Base-by-base conservation (phyloP, 106 monocot genomes). In the Dactylorhiza incarnata region DNA sequence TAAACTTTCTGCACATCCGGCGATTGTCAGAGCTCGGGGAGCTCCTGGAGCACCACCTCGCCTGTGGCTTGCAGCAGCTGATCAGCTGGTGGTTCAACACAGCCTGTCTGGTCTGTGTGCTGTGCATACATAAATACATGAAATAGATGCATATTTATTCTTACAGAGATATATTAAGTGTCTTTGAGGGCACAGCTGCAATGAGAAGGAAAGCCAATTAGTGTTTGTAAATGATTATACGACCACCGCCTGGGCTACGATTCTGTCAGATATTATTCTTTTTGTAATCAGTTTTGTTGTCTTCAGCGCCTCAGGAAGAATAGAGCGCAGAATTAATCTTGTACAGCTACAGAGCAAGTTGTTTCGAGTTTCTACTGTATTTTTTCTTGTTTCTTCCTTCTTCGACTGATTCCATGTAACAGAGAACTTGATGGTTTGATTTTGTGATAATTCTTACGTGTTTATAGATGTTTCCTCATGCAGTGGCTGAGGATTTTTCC, bases 251-350 rank as follows among this genome's bases (percentile, higher is more conserved):
- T 15, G n/a, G 65, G 29, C 4, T 65, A 22, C n/a, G 19, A 6
- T 58, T 19, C 58, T 58, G 58, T 20, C 7, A 66, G 29, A 66
- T 66, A 66, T 10, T 37, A 69, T 69, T 69, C 69, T 69, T 45
- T 69, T 69, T 44, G 46, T 69, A 69, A 6, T 46, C 29, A 45
- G 37, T 45, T 68, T 68, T 45, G 68, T 68, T 68, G 0, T 65
- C 26, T 20, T 68, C 68, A 37, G 25, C 22, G 45, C 68, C 37
- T 45, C 68, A 45, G n/a, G 13, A 19, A 46, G 43, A 13, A 13
- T 45, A 46, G 10, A 7, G 45, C 9, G 44, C 45, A 69, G 69
- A 45, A 45, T 45, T 69, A 46, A 69, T n/a, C 6, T 1, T 69
- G 69, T 69, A 69, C 69, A 69, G 69, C 37, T 37, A 37, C 37